Conservation (phyloP, 164 flowering plant species). For the Berberis vulgaris region DNA sequence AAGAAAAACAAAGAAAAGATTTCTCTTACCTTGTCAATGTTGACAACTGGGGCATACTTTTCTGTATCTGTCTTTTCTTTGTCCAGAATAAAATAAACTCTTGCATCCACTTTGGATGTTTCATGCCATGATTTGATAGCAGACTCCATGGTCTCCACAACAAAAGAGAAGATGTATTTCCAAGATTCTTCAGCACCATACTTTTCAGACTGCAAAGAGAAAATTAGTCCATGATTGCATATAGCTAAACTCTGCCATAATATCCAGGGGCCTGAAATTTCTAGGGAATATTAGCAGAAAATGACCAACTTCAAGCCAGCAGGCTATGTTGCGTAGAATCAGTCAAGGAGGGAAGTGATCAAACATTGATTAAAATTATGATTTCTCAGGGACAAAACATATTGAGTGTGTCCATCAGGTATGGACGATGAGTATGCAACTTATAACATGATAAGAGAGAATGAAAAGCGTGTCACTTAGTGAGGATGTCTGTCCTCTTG, state of each 20-base stretch:
- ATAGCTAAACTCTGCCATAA: background rate
- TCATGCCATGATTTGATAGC: slow-evolving; percentile 86
- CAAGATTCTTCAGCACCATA: slow-evolving; percentile 49
- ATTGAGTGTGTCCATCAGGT: too few relatives aligned
- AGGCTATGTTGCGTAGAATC: background rate
- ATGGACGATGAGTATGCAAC: too few relatives aligned
- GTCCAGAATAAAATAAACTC: slow-evolving; percentile 74
- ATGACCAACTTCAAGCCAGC: background rate
- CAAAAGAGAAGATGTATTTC: slow-evolving; percentile 52
- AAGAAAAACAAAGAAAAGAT: background rate
- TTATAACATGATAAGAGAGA: too few relatives aligned
- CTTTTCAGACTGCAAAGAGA: slow-evolving; percentile 51
- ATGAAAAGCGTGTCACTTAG: too few relatives aligned
- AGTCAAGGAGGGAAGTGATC: background rate
- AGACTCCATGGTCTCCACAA: slow-evolving; percentile 71
- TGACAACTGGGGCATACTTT: slow-evolving; percentile 79
- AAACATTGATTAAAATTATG: background rate
- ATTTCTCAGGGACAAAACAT: too few relatives aligned
- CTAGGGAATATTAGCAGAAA: background rate
- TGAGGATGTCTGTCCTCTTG: too few relatives aligned
- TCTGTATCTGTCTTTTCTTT: slow-evolving; percentile 75
- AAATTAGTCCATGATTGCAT: slow-evolving; percentile 4
- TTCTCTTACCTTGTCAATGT: slow-evolving; percentile 72
- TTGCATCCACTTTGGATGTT: slow-evolving; percentile 67
- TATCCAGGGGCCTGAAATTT: background rate